Evolutionary conservation across 176 grass and related monocot species (phyloP).

Genomic region (Avena eriantha): DNA sequence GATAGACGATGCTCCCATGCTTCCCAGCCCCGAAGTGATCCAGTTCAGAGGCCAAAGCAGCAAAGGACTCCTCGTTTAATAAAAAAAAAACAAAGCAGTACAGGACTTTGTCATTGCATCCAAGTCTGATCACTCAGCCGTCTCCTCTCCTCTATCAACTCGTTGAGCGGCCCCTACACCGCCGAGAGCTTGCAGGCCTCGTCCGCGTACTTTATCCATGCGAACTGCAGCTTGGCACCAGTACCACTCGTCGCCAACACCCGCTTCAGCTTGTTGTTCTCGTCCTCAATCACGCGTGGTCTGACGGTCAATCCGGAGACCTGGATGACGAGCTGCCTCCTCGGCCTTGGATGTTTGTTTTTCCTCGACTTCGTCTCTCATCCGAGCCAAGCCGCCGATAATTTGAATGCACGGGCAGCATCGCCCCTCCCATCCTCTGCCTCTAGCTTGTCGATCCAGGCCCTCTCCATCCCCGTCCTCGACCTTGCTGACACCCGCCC

Average conservation of each 20-base stretch:
- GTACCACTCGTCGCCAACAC: conserved; percentile 54
- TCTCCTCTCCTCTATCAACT: conserved; percentile 39
- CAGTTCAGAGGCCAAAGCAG: conserved; percentile 68
- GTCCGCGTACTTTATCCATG: conserved; percentile 53
- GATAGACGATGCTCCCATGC: conserved; percentile 17
- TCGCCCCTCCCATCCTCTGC: too few relatives aligned
- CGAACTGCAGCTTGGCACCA: conserved; percentile 55
- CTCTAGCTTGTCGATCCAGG: too few relatives aligned
- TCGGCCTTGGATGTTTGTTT: not conserved
- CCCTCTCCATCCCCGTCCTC: too few relatives aligned
- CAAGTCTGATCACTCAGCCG: conserved; percentile 23
- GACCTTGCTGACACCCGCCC: too few relatives aligned
- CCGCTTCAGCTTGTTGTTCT: conserved; percentile 72
- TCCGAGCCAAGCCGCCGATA: too few relatives aligned
- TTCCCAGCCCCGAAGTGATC: conserved; percentile 63
- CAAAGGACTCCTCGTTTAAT: conserved; percentile 69
- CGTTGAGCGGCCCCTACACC: conserved; percentile 52
- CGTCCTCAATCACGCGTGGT: conserved; percentile 66
- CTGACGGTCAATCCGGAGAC: conserved; percentile 16
- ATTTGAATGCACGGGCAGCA: too few relatives aligned
- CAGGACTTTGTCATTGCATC: too few relatives aligned
- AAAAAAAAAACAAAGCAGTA: too few relatives aligned
- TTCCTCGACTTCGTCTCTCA: too few relatives aligned
- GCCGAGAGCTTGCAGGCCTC: conserved; percentile 52
- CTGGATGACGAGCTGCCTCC: conserved; percentile 40